phyloP scores from a whole-genome alignment of 1,284 basidiomycete genomes.

The Papiliotrema nemorosa region DNA sequence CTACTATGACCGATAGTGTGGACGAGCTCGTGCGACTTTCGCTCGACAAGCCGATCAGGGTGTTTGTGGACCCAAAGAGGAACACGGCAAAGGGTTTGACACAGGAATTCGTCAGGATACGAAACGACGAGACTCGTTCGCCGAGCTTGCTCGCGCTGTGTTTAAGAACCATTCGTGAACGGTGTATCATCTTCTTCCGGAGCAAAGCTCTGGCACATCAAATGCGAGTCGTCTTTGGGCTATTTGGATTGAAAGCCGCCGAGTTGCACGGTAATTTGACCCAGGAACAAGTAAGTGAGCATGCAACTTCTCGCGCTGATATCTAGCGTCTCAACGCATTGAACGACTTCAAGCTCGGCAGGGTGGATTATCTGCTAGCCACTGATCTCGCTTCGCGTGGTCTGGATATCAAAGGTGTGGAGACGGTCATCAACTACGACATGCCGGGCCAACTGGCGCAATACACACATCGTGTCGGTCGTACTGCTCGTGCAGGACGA shows the following conservation, averaged over 20 bases:
- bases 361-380: conserved; percentile 85
- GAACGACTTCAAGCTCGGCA: conserved; percentile 78
- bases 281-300: conserved; percentile 75
- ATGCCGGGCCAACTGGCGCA: conserved; percentile 92
- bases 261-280: conserved; percentile 93
- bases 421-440: conserved; percentile 96
- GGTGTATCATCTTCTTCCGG: conserved; percentile 87
- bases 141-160: conserved; percentile 80
- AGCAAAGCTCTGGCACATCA: conserved; percentile 97
- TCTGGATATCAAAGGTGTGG: conserved; percentile 95
- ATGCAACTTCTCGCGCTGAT: background rate
- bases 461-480: conserved; percentile 93
- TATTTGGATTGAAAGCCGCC: conserved; percentile 80
- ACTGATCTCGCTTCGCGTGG: conserved; percentile 94
- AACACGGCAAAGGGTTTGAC: conserved; percentile 82
- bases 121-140: conserved; percentile 68
- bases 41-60: conserved; percentile 81
- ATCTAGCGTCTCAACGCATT: conserved; percentile 76
- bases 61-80: conserved; percentile 93
- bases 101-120: conserved; percentile 92
- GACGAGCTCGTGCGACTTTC: conserved; percentile 90
- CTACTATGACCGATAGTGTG: conserved; percentile 95
- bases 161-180: conserved; percentile 76
- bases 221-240: conserved; percentile 85
- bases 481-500: conserved; percentile 90